Evolutionary conservation across 805 yeast species (phyloP).

Genomic region (Ogataea haglerorum): DNA sequence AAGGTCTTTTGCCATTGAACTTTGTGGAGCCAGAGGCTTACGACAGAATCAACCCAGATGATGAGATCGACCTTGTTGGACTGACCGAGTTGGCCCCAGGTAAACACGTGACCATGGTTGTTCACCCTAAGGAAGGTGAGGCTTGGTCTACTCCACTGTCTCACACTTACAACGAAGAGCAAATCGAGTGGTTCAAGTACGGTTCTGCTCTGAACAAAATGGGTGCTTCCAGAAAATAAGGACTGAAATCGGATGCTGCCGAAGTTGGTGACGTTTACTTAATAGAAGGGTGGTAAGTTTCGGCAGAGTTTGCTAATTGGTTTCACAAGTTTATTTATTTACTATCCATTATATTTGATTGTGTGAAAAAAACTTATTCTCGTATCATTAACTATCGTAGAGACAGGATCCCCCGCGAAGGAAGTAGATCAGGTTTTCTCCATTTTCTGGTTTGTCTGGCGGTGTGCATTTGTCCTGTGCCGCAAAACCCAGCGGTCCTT

Average conservation of each 20-base stretch:
- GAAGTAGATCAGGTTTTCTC: constrained; percentile 17
- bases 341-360: constrained; percentile 8
- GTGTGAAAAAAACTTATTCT: constrained; percentile 12
- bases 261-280: constrained; percentile 8
- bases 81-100: constrained; percentile 88
- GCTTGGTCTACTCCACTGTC: constrained; percentile 89
- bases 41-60: constrained; percentile 89
- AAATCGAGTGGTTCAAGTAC: constrained; percentile 97
- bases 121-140: constrained; percentile 67
- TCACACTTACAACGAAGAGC: constrained; percentile 95
- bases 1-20: constrained; percentile 97
- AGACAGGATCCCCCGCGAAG: constrained; percentile 15
- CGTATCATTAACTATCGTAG: constrained; percentile 10
- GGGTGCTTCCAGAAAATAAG: constrained; percentile 30
- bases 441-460: constrained; percentile 4
- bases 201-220: constrained; percentile 99
- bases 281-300: constrained; percentile 14
- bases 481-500: constrained; percentile 74
- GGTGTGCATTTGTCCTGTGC: constrained; percentile 24
- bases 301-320: neutral
- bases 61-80: constrained; percentile 84
- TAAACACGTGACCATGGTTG: constrained; percentile 78
- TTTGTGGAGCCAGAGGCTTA: constrained; percentile 85
- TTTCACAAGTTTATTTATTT: constrained; percentile 7
- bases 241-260: constrained; percentile 2